Evolutionary conservation across 164 flowering plant genomes (phyloP), one percentile per base, ranked within the genome.

Genomic region (Piper betle): DNA sequence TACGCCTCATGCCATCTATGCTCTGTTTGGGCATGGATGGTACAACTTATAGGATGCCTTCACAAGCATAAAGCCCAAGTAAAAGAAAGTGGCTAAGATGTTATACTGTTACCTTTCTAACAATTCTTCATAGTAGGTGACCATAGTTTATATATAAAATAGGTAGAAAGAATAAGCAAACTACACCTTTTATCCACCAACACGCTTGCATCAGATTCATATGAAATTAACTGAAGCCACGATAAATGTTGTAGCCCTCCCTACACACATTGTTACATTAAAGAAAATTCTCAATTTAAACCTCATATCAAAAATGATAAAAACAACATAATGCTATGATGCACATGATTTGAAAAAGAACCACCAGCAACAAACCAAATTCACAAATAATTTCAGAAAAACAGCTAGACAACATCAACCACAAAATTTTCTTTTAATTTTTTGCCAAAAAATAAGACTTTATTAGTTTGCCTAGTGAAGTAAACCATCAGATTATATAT

Each of bases 201-300:
- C 52, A 83, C 50, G 61, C 48, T 81, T 65, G 81, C 58, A 67
- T 90, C 97, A 52, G 81, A 73, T 67, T 93, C 97, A 65, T 69
- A 72, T 12, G 99, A 92, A 54, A 87, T 92, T 75, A 90, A 83
- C 74, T 93, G 99, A 71, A 93, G 90, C 99, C 99, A 93, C 37
- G 97, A 86, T 68, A 93, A 60, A 17, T 82, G 88, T 69, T 82
- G 86, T 52, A 93, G 82, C 59, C 99, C 94, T 54, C 92, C 94
- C 99, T 90, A 80, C 40, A 73, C 33, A 71, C 66, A 58, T 57
- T 6, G 33, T 16, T n/a, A 20, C 5, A 39, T 46, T 9, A 19
- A 20, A 20, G n/a, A 5, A 9, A 7, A 43, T 46, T 11, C n/a
- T 13, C 8, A 48, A 48, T n/a, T 16, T 20, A 61, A 11, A 61